phyloP scores from a whole-genome alignment of 2,329 filamentous ascomycete genomes.

The Colletotrichum truncatum region DNA sequence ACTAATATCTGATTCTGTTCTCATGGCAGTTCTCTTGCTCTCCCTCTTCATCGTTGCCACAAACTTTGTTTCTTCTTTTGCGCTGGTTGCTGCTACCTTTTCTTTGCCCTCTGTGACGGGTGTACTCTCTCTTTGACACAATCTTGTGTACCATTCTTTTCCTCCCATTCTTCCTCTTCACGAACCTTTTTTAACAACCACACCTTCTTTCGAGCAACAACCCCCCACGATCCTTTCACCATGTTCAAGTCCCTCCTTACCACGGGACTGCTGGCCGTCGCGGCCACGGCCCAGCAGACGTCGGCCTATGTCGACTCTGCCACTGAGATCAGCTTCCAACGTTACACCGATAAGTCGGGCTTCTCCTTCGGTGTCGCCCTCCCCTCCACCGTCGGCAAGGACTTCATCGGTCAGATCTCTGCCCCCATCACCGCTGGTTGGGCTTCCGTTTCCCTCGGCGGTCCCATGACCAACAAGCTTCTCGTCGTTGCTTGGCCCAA shows the following conservation, averaged over 20 bases:
- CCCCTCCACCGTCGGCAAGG: constrained; percentile 18
- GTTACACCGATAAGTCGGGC: constrained; percentile 16
- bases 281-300: constrained; percentile 28
- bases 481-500: constrained; percentile 56
- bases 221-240: background rate
- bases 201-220: background rate
- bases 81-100: constrained; percentile 24
- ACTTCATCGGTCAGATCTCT: constrained; percentile 31
- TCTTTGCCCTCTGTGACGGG: constrained; percentile 29
- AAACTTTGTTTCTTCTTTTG: constrained; percentile 14
- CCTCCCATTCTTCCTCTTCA: background rate
- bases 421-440: constrained; percentile 24
- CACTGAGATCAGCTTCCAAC: constrained; percentile 26
- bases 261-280: constrained; percentile 17
- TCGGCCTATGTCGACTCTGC: constrained; percentile 12
- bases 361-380: constrained; percentile 26
- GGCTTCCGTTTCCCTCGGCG: constrained; percentile 43
- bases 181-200: background rate
- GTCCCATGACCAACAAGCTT: constrained; percentile 52
- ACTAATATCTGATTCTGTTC: background rate
- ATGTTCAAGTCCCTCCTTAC: constrained; percentile 27
- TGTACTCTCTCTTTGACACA: constrained; percentile 26
- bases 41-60: background rate
- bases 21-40: background rate
- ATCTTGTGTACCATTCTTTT: constrained; percentile 25